Percentiles rank a stretch among this genome's conserved stretches.
These are phyloP conservation scores for Suillus alpinus DNA, from an alignment of 768 basidiomycete genomes.

Conservation along the genomic window DNA sequence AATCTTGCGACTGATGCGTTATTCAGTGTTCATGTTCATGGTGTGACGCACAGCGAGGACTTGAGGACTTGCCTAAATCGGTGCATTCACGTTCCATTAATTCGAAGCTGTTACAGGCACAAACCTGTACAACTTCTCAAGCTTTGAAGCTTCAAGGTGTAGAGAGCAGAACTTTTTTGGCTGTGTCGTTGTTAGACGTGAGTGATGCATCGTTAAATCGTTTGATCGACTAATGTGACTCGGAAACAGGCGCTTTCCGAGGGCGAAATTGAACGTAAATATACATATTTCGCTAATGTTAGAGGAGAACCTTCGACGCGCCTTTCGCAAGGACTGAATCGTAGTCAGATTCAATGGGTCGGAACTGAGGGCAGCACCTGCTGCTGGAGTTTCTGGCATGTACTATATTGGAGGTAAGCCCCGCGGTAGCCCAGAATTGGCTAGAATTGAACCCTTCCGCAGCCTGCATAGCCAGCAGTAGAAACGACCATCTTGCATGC, in stretches of 20 bases:
- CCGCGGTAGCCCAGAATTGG: constrained; percentile 8
- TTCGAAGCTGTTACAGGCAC: constrained; percentile 32
- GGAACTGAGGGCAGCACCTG: constrained; percentile 12
- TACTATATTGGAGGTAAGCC: constrained; percentile 38
- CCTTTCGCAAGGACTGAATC: constrained; percentile 28
- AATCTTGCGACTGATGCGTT: constrained; percentile 39
- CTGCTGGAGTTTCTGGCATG: constrained; percentile 41
- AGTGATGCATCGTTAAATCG: constrained; percentile 15
- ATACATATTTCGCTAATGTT: constrained; percentile 36
- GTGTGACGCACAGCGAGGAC: constrained; percentile 12
- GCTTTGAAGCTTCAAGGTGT: constrained; percentile 24
- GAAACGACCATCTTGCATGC: constrained; percentile 34
- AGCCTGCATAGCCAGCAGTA: constrained; percentile 36
- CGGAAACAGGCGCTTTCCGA: constrained; percentile 40
- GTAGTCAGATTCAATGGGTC: neutral
- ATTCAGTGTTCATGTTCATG: constrained; percentile 35
- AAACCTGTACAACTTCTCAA: constrained; percentile 26
- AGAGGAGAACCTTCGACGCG: constrained; percentile 41
- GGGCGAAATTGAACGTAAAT: constrained; percentile 36
- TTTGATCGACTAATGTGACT: constrained; percentile 13
- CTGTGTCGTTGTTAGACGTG: constrained; percentile 37
- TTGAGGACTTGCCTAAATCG: constrained; percentile 33
- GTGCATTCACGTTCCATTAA: constrained; percentile 33
- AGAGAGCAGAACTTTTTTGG: constrained; percentile 27
- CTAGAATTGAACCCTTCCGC: constrained; percentile 11